phyloP scores from a whole-genome alignment of 768 basidiomycete species.

The Xerocomellus chrysenteron region DNA sequence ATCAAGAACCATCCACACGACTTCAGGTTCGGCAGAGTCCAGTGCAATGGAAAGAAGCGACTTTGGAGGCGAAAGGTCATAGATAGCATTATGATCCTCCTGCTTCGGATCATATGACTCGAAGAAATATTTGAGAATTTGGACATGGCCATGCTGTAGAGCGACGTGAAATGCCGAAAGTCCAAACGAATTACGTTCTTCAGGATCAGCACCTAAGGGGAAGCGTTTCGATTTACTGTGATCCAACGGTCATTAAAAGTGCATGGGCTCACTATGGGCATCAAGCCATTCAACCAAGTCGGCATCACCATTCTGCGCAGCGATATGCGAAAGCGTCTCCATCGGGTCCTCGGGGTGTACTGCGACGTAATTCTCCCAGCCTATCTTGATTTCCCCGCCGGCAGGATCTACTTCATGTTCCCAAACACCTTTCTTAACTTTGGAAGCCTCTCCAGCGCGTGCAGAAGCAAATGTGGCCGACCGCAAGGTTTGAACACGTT shows the following conservation, averaged over 20 bases:
- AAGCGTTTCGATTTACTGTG: slow-evolving; percentile 19
- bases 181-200: slow-evolving; percentile 60
- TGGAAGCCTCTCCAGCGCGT: slow-evolving; percentile 47
- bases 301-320: slow-evolving; percentile 50
- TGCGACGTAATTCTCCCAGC: slow-evolving; percentile 52
- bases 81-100: slow-evolving; percentile 49
- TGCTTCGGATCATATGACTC: slow-evolving; percentile 56
- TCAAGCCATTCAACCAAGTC: slow-evolving; percentile 69
- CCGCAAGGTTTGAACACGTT: slow-evolving; percentile 54
- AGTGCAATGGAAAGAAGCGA: slow-evolving; percentile 57
- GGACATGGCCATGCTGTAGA: slow-evolving; percentile 49
- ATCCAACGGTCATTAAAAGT: slow-evolving; percentile 23
- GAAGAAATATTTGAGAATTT: slow-evolving; percentile 60
- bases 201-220: slow-evolving; percentile 63
- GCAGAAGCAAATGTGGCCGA: slow-evolving; percentile 67
- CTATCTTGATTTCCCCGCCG: slow-evolving; percentile 64
- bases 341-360: slow-evolving; percentile 48
- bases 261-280: slow-evolving; percentile 56
- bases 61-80: slow-evolving; percentile 39
- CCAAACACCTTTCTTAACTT: slow-evolving; percentile 65
- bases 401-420: slow-evolving; percentile 69
- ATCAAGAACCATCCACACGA: slow-evolving; percentile 63
- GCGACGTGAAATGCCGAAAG: slow-evolving; percentile 69
- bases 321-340: slow-evolving; percentile 73
- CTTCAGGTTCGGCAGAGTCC: slow-evolving; percentile 59